Evolutionary conservation across 2,329 filamentous ascomycete genomes (phyloP).

Genomic region (Cladosporium sp.): DNA sequence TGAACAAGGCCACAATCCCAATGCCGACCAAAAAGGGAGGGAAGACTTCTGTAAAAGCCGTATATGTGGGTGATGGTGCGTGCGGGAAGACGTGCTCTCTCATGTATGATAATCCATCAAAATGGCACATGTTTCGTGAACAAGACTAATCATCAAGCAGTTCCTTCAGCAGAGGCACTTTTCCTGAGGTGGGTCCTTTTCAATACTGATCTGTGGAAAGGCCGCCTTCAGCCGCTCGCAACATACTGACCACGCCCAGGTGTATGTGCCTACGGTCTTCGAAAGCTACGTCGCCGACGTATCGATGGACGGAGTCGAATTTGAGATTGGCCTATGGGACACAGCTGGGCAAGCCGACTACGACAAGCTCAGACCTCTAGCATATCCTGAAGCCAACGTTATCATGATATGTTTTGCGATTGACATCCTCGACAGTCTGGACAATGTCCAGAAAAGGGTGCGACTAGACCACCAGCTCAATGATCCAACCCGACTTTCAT

Average conservation of each 20-base stretch:
- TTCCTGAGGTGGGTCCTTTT: not conserved
- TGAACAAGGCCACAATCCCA: not conserved
- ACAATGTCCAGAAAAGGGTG: not conserved
- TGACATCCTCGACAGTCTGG: not conserved
- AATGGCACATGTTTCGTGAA: not conserved
- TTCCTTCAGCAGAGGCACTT: not conserved
- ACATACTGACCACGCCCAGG: not conserved
- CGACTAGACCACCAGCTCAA: no score
- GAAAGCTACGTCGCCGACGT: not conserved
- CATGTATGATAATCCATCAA: no score
- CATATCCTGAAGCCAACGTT: not conserved
- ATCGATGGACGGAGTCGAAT: not conserved
- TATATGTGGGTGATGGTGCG: not conserved
- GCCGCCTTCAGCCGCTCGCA: no score
- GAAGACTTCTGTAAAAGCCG: not conserved
- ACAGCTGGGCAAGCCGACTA: not conserved
- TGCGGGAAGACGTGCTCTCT: slow-evolving; percentile 18
- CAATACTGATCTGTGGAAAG: no score
- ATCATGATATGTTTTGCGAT: not conserved
- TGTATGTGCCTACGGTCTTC: not conserved
- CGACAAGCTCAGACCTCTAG: not conserved
- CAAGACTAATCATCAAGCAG: not conserved
- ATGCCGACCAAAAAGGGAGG: not conserved
- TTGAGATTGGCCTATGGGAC: not conserved
- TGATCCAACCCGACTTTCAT: no score